Evolutionary conservation across 2,329 filamentous ascomycete genomes (phyloP), one percentile per base, ranked within the genome.

Genomic region (Xylariaceae sp.): DNA sequence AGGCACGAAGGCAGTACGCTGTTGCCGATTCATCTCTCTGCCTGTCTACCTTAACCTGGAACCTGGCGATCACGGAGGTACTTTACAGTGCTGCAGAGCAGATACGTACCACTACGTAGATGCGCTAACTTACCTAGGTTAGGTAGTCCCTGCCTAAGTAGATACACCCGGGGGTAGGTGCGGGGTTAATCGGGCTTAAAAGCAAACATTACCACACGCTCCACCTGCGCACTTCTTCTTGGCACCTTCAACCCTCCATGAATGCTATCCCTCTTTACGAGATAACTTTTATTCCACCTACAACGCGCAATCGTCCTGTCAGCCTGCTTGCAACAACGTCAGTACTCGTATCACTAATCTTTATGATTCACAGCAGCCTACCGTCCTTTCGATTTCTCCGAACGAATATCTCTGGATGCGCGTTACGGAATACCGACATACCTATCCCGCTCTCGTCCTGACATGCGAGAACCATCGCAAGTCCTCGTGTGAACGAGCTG

Each of bases 391-490:
- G 50, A 42, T 35, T 30, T 35, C n/a, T 52, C 57, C 35, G 30
- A 35, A 6, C 50, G 15, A 57, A 42, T 51, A 34, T 11, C 11
- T 35, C 49, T 8, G 15, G 49, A 13, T 17, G 49, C 49, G 49
- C 49, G 47, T 42, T 23, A 35, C 34, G 39, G 49, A 30, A 30
- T 30, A 30, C 23, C 23, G 23, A 30, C 23, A 30, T 30, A 30
- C 23, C 34, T 47, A 48, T 35, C 45, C 34, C 8, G n/a, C 47
- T 13, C 44, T 42, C 8, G 48, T 52, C 34, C 55, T 59, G 62
- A 55, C 34, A 64, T 64, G 62, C 55, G 62, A 62, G 47, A 53
- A 50, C 53, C 53, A 53, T 53, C 10, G 45, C 45, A 42, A 34
- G 37, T 48, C 51, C 62, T 58, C 62, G 53, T 58, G 57, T 57